Conservation (phyloP, 306 rosid species). For the Boehmeria nivea region DNA sequence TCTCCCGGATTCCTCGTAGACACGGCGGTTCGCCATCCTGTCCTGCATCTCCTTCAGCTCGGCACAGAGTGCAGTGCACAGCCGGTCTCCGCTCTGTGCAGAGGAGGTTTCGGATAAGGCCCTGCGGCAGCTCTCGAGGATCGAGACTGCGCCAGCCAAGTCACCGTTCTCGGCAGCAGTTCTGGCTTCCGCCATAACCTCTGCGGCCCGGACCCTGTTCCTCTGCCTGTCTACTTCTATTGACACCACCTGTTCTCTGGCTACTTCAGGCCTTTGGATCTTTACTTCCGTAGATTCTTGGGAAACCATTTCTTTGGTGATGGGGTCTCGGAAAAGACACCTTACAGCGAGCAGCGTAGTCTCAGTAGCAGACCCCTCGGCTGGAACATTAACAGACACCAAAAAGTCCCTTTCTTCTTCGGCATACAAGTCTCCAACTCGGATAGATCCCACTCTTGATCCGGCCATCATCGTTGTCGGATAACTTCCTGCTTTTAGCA, state of each 20-base stretch:
- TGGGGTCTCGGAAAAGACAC: constrained; percentile 54
- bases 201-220: constrained; percentile 60
- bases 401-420: constrained; percentile 91
- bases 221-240: constrained; percentile 80
- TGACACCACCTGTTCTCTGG: constrained; percentile 41
- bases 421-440: constrained; percentile 80
- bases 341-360: constrained; percentile 57
- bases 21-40: constrained; percentile 71
- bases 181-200: constrained; percentile 78
- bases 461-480: constrained; percentile 37
- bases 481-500: constrained; percentile 80
- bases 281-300: constrained; percentile 48
- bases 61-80: constrained; percentile 56
- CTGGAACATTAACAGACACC: constrained; percentile 69
- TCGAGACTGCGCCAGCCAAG: constrained; percentile 61
- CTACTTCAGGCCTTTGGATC: constrained; percentile 60
- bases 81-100: constrained; percentile 51
- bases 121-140: constrained; percentile 48
- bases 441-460: constrained; percentile 56
- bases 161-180: constrained; percentile 66
- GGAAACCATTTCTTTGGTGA: constrained; percentile 56
- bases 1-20: constrained; percentile 82
- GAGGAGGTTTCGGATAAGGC: constrained; percentile 57
- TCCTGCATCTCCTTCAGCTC: constrained; percentile 92
- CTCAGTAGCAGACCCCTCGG: constrained; percentile 38